Conservation (phyloP, 2,329 filamentous ascomycete genomes). For the Albophoma yamanashiensis region DNA sequence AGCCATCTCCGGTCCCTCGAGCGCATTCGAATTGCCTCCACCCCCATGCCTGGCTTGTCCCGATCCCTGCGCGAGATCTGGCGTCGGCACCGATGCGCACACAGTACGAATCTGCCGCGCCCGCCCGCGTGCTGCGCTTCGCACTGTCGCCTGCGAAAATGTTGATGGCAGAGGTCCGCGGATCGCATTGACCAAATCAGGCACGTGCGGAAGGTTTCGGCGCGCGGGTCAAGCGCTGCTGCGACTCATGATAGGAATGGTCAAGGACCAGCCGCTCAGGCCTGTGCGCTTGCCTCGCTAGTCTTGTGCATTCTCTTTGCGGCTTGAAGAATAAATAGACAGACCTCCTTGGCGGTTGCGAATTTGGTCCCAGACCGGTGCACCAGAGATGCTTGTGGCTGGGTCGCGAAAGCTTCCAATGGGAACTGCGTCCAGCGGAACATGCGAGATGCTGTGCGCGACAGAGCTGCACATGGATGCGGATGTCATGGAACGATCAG, state of each 20-base stretch:
- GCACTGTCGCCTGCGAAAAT: not conserved
- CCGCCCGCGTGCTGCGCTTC: not conserved
- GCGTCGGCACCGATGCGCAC: not conserved
- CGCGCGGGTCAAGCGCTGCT: not conserved
- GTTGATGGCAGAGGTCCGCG: not conserved
- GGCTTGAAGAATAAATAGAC: not conserved
- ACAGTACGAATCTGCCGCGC: not conserved
- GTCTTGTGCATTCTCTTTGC: not conserved
- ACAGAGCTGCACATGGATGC: not conserved
- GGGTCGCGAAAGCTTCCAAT: not conserved
- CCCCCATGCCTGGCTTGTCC: not conserved
- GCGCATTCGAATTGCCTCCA: not conserved
- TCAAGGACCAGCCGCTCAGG: not conserved
- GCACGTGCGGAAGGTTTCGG: not conserved
- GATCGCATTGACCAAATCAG: not conserved
- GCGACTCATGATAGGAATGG: not conserved
- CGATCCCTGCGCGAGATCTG: conserved; percentile 1
- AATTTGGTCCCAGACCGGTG: not conserved
- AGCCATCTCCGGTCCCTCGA: not conserved
- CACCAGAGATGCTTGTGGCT: not conserved
- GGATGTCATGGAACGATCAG: not conserved
- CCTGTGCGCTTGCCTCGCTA: not conserved
- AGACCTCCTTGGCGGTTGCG: not conserved
- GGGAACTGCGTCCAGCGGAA: not conserved
- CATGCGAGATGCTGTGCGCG: conserved; percentile 1